Base-by-base conservation (phyloP, 2,329 filamentous ascomycete species). In the Alternaria incomplexa region DNA sequence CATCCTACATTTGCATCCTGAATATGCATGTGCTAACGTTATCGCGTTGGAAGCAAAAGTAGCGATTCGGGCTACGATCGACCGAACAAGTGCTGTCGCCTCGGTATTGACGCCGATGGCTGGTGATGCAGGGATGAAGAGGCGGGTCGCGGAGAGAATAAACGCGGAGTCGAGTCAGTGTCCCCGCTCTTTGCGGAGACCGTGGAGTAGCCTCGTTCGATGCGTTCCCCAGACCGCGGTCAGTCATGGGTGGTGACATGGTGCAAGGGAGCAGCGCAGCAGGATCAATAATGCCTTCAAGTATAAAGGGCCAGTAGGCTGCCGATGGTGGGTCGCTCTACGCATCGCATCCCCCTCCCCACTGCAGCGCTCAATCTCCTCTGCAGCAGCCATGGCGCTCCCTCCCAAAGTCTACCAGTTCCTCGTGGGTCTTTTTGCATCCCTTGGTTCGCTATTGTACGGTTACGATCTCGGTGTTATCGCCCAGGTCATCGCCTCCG, bases 381-480 rank as follows among this genome's bases (percentile, higher is more conserved):
- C 55, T 58, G 61, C 53, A 56, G 50, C 63, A 74, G 79, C 55
- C 67, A 88, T 87, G 85, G 83, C 81, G 74, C 76, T 88, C 57
- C 83, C 85, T 66, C 86, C 86, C 25, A 85, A 87, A 72, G 85
- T 83, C 82, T 88, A 88, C 72, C 86, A 87, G 84, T 88, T 89
- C 72, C 81, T 88, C 52, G 83, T 88, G 45, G 81, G 83, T 67
- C 82, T 88, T 43, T 88, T 89, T 74, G 86, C 86, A 67, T 88
- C 86, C 1, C 78, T 88, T 6, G 86, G 86, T 46, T 87, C 85
- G 5, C 81, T 87, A 56, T 82, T 88, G 8, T 88, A 84, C 70
- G 86, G 86, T 70, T 88, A 87, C 72, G 86, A 89, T 76, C 74
- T 88, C 23, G 86, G 86, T 82, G 86, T 88, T 25, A 88, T 88